Percentiles rank a stretch among this genome's conserved stretches.
phyloP scores from a whole-genome alignment of 768 basidiomycete species.

The Boletus tylopilopsis region DNA sequence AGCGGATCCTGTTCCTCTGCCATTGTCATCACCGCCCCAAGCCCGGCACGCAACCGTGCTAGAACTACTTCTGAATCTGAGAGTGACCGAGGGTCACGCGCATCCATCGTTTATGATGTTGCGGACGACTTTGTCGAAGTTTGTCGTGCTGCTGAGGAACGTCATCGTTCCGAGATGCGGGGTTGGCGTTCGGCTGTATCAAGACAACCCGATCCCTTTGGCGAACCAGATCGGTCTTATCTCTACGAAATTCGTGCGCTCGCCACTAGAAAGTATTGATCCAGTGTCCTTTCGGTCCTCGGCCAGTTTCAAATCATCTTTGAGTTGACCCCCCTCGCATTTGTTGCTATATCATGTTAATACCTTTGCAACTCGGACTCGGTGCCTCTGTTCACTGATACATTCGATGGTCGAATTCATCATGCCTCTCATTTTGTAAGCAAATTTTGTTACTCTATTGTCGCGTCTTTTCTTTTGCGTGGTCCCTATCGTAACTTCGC shows the following conservation, averaged over 20 bases:
- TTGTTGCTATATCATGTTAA: conserved; percentile 15
- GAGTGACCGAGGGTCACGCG: conserved; percentile 71
- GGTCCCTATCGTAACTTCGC: conserved; percentile 26
- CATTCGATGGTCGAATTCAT: conserved; percentile 17
- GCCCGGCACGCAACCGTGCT: conserved; percentile 59
- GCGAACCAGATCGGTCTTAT: conserved; percentile 55
- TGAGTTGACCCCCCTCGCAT: conserved; percentile 1
- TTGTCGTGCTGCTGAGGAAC: conserved; percentile 74
- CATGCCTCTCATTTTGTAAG: conserved; percentile 28
- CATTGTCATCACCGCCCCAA: conserved; percentile 42
- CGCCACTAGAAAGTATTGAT: conserved; percentile 79
- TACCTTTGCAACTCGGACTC: conserved; percentile 18
- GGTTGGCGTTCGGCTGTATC: conserved; percentile 54
- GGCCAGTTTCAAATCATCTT: neutral
- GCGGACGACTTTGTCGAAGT: conserved; percentile 69
- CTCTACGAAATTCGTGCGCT: conserved; percentile 82
- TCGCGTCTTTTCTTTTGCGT: conserved; percentile 24
- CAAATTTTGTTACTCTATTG: conserved; percentile 25
- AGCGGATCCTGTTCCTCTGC: conserved; percentile 25
- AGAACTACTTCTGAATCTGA: conserved; percentile 72
- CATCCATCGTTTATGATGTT: conserved; percentile 73
- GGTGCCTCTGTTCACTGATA: conserved; percentile 17
- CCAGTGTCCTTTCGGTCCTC: conserved; percentile 1
- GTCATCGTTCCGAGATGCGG: conserved; percentile 81
- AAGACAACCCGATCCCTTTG: conserved; percentile 20